Evolutionary conservation across 108 stramenopile genomes (phyloP).

Genomic region (Nitzschia putrida): DNA sequence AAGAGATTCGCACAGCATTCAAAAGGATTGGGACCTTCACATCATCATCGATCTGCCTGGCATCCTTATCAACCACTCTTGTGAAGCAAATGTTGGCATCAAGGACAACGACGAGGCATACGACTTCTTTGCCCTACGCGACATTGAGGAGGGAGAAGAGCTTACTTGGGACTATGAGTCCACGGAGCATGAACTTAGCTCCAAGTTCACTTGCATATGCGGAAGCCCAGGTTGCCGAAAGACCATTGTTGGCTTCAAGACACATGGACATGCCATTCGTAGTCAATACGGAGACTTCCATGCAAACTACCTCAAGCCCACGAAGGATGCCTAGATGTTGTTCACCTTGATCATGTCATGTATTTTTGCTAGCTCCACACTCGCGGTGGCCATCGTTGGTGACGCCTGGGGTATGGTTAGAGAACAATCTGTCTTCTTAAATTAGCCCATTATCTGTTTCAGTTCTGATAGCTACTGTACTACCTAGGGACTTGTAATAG

Average conservation of each 20-base stretch:
- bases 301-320: conserved; percentile 16
- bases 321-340: not conserved
- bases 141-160: conserved; percentile 52
- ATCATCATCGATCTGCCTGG: conserved; percentile 59
- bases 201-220: conserved; percentile 46
- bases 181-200: conserved; percentile 53
- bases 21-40: conserved; percentile 29
- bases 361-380: no score
- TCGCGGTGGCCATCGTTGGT: no score
- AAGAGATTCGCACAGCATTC: conserved; percentile 19
- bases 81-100: conserved; percentile 60
- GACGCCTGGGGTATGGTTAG: no score
- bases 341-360: not conserved
- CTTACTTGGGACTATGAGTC: conserved; percentile 59
- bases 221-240: conserved; percentile 49
- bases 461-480: no score
- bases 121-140: conserved; percentile 56
- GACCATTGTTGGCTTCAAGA: conserved; percentile 44
- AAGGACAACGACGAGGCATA: conserved; percentile 32
- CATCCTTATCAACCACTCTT: conserved; percentile 59
- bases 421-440: no score
- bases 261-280: conserved; percentile 36
- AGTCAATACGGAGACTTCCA: conserved; percentile 33
- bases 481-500: no score
- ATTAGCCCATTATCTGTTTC: no score